Percentiles rank a stretch among this genome's conserved stretches.
Conservation (phyloP, 768 basidiomycete genomes). For the Cyclocybe cylindracea region DNA sequence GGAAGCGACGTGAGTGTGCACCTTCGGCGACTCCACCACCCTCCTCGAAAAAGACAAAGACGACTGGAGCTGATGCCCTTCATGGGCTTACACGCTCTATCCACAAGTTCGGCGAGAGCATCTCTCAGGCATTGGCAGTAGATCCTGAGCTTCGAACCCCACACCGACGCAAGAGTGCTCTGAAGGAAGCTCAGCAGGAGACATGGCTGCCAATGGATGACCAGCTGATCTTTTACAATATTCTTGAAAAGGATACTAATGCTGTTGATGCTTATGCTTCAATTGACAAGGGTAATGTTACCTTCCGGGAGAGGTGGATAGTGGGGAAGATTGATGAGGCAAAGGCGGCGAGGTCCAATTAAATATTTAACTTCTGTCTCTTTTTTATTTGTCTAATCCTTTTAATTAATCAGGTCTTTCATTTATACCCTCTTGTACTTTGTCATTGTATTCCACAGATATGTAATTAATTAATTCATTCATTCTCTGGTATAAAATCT, state of each 20-base stretch:
- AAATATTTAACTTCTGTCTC: too few relatives aligned
- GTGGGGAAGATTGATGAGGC: too few relatives aligned
- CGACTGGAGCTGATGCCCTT: slow-evolving; percentile 6
- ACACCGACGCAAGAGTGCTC: slow-evolving; percentile 7
- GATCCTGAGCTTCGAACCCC: slow-evolving; percentile 13
- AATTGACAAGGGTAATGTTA: too few relatives aligned
- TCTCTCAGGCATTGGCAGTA: slow-evolving; percentile 10
- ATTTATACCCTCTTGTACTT: too few relatives aligned
- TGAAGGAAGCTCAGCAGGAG: slow-evolving; percentile 14
- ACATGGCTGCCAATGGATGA: slow-evolving; percentile 12
- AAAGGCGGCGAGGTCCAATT: too few relatives aligned
- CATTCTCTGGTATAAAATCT: too few relatives aligned
- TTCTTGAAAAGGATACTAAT: slow-evolving; percentile 15
- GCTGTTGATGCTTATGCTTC: slow-evolving; percentile 18
- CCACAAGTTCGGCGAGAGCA: slow-evolving; percentile 8
- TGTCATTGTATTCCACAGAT: too few relatives aligned
- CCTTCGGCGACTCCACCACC: not conserved
- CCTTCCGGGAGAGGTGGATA: too few relatives aligned
- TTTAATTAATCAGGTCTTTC: too few relatives aligned
- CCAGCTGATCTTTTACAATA: slow-evolving; percentile 4
- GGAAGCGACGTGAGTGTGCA: slow-evolving; percentile 8
- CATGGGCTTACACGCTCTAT: slow-evolving; percentile 8
- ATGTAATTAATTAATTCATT: too few relatives aligned
- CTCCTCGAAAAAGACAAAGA: not conserved
- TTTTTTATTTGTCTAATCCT: too few relatives aligned